A percentile compares a stretch with the other conserved stretches of the same genome.
phyloP scores from a whole-genome alignment of 139 green algal species.

The Chlamydomonas sp. region DNA sequence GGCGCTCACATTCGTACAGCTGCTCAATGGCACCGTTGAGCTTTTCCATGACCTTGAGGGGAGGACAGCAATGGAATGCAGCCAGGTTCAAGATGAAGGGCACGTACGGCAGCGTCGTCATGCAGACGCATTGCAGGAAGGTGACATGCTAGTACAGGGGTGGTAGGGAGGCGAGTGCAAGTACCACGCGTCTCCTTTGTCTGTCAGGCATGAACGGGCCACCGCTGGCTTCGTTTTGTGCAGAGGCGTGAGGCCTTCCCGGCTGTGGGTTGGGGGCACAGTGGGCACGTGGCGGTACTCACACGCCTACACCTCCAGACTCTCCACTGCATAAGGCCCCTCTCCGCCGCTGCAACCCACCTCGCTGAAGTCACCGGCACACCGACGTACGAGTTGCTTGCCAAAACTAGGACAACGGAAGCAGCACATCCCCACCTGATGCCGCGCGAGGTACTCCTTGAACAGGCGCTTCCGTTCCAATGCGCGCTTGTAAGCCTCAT shows the following conservation, averaged over 20 bases:
- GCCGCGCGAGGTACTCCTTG: constrained; percentile 46
- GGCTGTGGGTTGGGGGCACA: no score
- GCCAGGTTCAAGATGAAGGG: neutral
- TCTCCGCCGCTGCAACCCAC: no score
- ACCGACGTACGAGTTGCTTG: neutral
- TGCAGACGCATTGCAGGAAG: neutral
- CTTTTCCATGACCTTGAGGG: constrained; percentile 35
- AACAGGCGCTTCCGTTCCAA: constrained; percentile 45
- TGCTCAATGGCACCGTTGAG: constrained; percentile 30
- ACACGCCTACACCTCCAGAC: no score
- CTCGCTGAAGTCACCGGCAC: no score
- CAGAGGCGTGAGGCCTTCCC: no score
- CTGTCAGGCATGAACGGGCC: no score
- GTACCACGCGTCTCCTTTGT: no score
- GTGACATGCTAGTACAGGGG: neutral
- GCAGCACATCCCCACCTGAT: constrained; percentile 14
- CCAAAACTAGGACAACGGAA: neutral
- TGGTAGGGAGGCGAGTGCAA: no score
- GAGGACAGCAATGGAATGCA: neutral
- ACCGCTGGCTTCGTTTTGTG: no score
- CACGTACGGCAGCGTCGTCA: neutral
- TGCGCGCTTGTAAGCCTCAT: constrained; percentile 34
- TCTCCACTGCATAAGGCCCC: no score
- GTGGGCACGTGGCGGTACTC: no score
- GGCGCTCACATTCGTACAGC: constrained; percentile 30